Base-by-base conservation (phyloP, 345 rosid genomes). In the Cardamine resedifolia region DNA sequence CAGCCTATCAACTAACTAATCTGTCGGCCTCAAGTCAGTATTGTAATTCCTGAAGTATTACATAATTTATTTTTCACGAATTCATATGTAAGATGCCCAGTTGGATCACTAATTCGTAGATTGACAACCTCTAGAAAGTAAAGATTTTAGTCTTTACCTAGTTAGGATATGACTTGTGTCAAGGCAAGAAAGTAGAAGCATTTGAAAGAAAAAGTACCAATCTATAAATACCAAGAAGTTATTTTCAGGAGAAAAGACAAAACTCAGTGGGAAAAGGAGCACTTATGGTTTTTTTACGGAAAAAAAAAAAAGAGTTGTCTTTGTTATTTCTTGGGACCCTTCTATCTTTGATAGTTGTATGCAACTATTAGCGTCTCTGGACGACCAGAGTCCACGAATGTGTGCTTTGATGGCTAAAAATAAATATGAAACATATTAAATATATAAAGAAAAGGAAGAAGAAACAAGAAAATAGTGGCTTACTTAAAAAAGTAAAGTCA, bases 221-320 rank as follows among this genome's bases (percentile, higher is more conserved):
- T 59, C 68, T 27, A 23, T 61, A 59, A 75, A 75, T 67, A 61
- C 16, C 48, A 34, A 60, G 21, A 67, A 67, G 34, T 41, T 52
- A 30, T 58, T 38, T 61, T 19, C 9, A 68, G 41, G 27, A 60
- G 27, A 60, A 68, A 75, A 51, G 74, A 74, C 78, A 74, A 67
- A 74, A 67, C 73, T 67, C 73, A 67, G 78, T 74, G 78, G 78
- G 56, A 20, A 73, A 66, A 66, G 59, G 18, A 18, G 38, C 78
- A 66, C 55, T 74, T 58, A 74, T 59, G 73, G 38, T 67, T 38
- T 73, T 67, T 38, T 73, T 59, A 57, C 58, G 48, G 6, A 45
- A 53, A 50, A 14, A 2, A 0, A 44, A 30, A 36, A 56, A 56
- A 57, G 65, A 43, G 41, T 33, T 74, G 78, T 66, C 47, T 49